These are phyloP conservation scores for Penicillium soppii DNA, from an alignment of 495 filamentous ascomycete species.

Conservation along the genomic window DNA sequence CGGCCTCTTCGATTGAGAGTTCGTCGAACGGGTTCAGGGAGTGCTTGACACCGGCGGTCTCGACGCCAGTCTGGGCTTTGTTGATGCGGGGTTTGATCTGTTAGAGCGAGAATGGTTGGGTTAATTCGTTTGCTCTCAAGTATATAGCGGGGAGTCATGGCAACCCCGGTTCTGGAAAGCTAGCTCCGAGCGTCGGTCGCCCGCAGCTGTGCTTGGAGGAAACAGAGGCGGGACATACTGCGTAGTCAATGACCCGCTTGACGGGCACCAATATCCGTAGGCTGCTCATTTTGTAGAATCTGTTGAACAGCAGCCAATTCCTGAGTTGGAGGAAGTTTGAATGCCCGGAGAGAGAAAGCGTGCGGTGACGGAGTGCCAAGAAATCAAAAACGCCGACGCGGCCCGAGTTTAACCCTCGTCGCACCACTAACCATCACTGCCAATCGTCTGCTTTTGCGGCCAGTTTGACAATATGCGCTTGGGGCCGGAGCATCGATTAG, in stretches of 20 bases:
- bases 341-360: constrained; percentile 16
- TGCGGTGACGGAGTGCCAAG: constrained; percentile 38
- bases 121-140: not conserved
- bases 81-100: constrained; percentile 98
- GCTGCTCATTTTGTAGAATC: constrained; percentile 58
- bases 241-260: constrained; percentile 99
- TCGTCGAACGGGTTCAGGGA: constrained; percentile 99
- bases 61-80: constrained; percentile 89
- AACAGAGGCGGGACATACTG: constrained; percentile 54
- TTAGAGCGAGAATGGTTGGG: constrained; percentile 1
- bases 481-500: not conserved
- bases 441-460: not conserved
- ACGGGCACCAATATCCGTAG: constrained; percentile 92
- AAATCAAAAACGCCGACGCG: constrained; percentile 34
- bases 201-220: constrained; percentile 1
- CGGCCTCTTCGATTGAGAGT: constrained; percentile 92
- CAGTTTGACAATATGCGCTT: not conserved
- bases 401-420: constrained; percentile 35
- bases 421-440: constrained; percentile 12
- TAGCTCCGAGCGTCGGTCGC: constrained; percentile 14
- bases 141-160: not conserved
- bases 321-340: constrained; percentile 12
- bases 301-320: constrained; percentile 13
- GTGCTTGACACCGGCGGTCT: constrained; percentile 91
- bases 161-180: not conserved